A percentile compares a stretch with the other conserved stretches of the same genome.
Conservation (phyloP, 73 alveolate genomes). For the Effrenium voratum region DNA sequence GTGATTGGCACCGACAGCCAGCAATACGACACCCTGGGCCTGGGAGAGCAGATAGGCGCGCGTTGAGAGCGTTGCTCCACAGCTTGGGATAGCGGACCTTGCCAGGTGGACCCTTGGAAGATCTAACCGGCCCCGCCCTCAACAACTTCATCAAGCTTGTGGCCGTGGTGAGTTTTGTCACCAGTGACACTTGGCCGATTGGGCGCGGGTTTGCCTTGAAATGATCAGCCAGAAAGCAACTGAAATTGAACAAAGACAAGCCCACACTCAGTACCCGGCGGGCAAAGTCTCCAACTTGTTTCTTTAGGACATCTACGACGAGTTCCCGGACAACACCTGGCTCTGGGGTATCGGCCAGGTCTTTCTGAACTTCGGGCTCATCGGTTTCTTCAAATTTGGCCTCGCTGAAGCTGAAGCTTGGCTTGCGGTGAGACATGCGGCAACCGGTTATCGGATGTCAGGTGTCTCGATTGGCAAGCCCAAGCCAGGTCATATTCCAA, state of each 20-base stretch:
- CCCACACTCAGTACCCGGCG: too few relatives aligned
- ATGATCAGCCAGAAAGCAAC: too few relatives aligned
- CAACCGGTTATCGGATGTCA: too few relatives aligned
- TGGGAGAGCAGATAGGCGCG: slow-evolving; percentile 66
- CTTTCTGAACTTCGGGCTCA: slow-evolving; percentile 65
- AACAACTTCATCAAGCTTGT: slow-evolving; percentile 92
- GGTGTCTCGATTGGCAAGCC: too few relatives aligned
- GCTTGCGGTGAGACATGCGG: too few relatives aligned
- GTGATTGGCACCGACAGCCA: slow-evolving; percentile 88
- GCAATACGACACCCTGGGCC: slow-evolving; percentile 74
- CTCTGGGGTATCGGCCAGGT: slow-evolving; percentile 86
- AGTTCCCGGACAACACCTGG: slow-evolving; percentile 90
- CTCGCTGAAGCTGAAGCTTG: slow-evolving; percentile 75
- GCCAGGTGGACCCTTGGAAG: slow-evolving; percentile 86
- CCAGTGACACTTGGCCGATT: slow-evolving; percentile 32
- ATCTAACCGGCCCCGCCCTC: slow-evolving; percentile 71
- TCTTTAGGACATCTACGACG: slow-evolving; percentile 53
- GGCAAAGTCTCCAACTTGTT: too few relatives aligned
- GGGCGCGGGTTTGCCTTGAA: too few relatives aligned
- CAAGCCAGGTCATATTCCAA: too few relatives aligned
- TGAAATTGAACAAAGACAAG: too few relatives aligned
- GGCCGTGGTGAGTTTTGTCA: slow-evolving; percentile 76
- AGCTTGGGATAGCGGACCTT: not conserved
- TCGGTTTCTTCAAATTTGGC: slow-evolving; percentile 84
- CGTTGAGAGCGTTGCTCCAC: not conserved